Evolutionary conservation across 2,329 filamentous ascomycete species (phyloP).

Genomic region (Arachnomyces sp.): DNA sequence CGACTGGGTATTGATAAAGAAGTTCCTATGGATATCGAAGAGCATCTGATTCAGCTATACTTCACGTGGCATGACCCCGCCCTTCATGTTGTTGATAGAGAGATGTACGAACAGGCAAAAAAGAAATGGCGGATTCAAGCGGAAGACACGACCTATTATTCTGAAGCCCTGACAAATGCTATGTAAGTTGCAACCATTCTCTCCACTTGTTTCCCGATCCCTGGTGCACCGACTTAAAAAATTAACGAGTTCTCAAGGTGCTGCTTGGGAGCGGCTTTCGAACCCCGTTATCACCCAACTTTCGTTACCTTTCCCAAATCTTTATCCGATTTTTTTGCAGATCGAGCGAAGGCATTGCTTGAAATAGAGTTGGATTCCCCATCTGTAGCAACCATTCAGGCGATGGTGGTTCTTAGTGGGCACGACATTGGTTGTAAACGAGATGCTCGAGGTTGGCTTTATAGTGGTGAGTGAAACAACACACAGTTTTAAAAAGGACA

Average conservation of each 20-base stretch:
- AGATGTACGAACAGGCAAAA: too few species aligned
- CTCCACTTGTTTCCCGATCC: slow-evolving; percentile 19
- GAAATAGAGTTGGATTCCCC: slow-evolving; percentile 39
- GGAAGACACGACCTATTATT: too few species aligned
- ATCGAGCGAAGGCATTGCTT: slow-evolving; percentile 32
- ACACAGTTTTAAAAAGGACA: too few species aligned
- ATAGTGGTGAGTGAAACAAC: slow-evolving; percentile 31
- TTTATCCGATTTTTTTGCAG: slow-evolving; percentile 29
- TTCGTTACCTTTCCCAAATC: slow-evolving; percentile 27
- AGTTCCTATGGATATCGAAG: too few species aligned
- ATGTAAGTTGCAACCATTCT: too few species aligned
- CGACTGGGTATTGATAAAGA: too few species aligned
- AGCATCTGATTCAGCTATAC: too few species aligned
- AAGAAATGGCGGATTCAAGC: too few species aligned
- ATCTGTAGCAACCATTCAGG: slow-evolving; percentile 36
- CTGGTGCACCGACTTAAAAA: slow-evolving; percentile 18
- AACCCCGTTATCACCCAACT: slow-evolving; percentile 25
- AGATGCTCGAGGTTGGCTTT: slow-evolving; percentile 37
- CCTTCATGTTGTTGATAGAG: too few species aligned
- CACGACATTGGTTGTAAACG: slow-evolving; percentile 31
- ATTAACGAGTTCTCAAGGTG: slow-evolving; percentile 31
- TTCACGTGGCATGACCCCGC: too few species aligned
- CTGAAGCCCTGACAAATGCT: too few species aligned
- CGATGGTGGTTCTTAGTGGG: slow-evolving; percentile 34
- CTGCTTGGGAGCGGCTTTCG: slow-evolving; percentile 28